Base-by-base conservation (phyloP, 257 asterid genomes). In the Ilex asprella region DNA sequence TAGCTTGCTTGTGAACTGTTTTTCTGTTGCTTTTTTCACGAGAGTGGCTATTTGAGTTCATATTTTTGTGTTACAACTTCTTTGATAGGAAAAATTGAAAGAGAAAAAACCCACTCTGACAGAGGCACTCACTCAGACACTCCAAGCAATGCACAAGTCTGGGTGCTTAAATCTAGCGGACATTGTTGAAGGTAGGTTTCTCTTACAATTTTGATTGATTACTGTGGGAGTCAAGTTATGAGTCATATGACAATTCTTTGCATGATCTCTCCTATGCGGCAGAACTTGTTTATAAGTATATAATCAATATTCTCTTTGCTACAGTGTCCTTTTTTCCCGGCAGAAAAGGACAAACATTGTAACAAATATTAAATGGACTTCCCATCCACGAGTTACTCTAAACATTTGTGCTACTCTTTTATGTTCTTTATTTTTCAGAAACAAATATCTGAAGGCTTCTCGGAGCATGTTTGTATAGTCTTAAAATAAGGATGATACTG, bases 71-170 rank as follows among this genome's bases (percentile, higher is more conserved):
- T 67, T 64, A 50, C 60, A 16, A 58, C 21, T 29, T 69, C 55
- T 67, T 51, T 53, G 55, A 59, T 54, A 93, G 99, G 99, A 93
- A 82, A 93, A 93, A 83, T 70, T 93, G 79, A 93, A 89, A 82
- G 99, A 93, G 87, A 93, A 89, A 86, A 93, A 93, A 61, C 99
- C 97, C 65, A 66, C 97, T 62, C 60, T 64, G 73, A 63, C 81
- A 0, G 99, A 93, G 59, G 80, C 99, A 31, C 96, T 93, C 47
- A 74, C 73, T 41, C 99, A 85, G 69, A 85, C 97, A 21, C 96
- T 93, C 70, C 99, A 89, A 77, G 94, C 95, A 63, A 87, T 93
- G 99, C 84, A 88, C 82, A 86, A 82, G 73, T 84, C 99, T 49
- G 97, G 97, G 66, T 85, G 99, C 83, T 76, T 93, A 66, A 87